Evolutionary conservation across 106 monocot genomes (phyloP), one percentile per base, ranked within the genome.

Genomic region (Dioscorea alata): DNA sequence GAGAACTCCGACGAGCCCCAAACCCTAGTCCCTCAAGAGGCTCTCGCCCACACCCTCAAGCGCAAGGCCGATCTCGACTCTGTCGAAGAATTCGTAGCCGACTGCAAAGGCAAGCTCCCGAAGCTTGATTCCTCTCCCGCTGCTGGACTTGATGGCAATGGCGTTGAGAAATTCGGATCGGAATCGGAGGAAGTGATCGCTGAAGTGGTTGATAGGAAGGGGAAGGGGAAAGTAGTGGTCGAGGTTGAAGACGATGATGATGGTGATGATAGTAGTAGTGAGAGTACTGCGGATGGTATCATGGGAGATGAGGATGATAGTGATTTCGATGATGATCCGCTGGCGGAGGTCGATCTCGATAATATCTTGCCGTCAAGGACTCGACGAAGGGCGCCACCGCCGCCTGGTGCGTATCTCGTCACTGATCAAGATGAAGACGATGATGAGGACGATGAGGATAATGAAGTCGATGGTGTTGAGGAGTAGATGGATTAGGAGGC

Each of bases 291-390:
- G n/a, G 73, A 6, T 48, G 61, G 20, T 4, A 72, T 15, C 0
- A 60, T 31, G 13, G 75, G 57, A 8, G 81, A 48, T 8, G 71
- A 34, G 7, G 81, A 78, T 10, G 72, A 72, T 34, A 65, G 53
- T 17, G 82, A 79, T 52, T 80, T 73, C 59, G 69, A 57, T 0
- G 88, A 88, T 48, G 84, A 84, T 64, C 88, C 88, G 2, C 70
- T 79, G 4, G 78, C 80, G 12, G 88, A 88, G 81, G 84, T 88
- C 22, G 88, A 84, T 73, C 70, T 84, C 54, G 77, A 81, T 31
- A 88, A 84, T 34, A 88, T 88, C 48, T 67, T 88, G 31, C 84
- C 84, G 0, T 78, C 77, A 50, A 81, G 88, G 79, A 88, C 84
- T 15, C 72, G 81, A 59, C 49, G 75, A 50, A 16, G 75, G 32